Evolutionary conservation across 169 alveolate species (phyloP).

Genomic region (Plasmodium adleri): DNA sequence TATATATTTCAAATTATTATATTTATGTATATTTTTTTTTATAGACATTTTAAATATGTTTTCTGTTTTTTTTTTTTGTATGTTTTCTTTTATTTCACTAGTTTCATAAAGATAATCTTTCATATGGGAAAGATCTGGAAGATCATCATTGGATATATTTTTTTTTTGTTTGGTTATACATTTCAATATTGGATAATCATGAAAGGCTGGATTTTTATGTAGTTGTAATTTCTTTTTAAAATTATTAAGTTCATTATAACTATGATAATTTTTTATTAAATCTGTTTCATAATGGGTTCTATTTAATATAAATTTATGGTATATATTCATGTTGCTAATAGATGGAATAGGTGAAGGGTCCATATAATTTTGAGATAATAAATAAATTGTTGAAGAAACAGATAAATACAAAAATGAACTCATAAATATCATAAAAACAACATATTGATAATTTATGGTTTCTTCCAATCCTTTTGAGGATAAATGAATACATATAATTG

Average conservation of each 20-base stretch:
- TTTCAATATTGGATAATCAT: slow-evolving; percentile 13
- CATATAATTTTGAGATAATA: slow-evolving; percentile 45
- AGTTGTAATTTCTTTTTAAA: slow-evolving; percentile 8
- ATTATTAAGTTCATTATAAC: slow-evolving; percentile 51
- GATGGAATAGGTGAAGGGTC: slow-evolving; percentile 3
- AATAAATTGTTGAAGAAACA: slow-evolving; percentile 77
- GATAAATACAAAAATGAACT: slow-evolving; percentile 81
- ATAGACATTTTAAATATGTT: not conserved
- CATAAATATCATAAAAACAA: slow-evolving; percentile 74
- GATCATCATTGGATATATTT: not conserved
- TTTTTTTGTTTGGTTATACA: not conserved
- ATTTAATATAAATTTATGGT: slow-evolving; percentile 48
- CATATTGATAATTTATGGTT: slow-evolving; percentile 82
- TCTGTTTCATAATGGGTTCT: slow-evolving; percentile 43
- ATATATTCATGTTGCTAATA: slow-evolving; percentile 4
- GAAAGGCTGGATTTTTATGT: slow-evolving; percentile 20
- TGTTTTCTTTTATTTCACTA: not conserved
- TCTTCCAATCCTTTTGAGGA: slow-evolving; percentile 83
- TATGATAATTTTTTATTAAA: slow-evolving; percentile 44
- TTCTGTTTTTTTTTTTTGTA: not conserved
- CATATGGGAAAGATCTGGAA: slow-evolving; percentile 3
- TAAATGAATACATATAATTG: slow-evolving; percentile 79
- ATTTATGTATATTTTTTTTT: slow-evolving; percentile 1
- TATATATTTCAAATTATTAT: not conserved
- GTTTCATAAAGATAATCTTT: not conserved